Evolutionary conservation across 176 grass and related monocot genomes (phyloP).

Genomic region (Rhynchospora breviuscula): DNA sequence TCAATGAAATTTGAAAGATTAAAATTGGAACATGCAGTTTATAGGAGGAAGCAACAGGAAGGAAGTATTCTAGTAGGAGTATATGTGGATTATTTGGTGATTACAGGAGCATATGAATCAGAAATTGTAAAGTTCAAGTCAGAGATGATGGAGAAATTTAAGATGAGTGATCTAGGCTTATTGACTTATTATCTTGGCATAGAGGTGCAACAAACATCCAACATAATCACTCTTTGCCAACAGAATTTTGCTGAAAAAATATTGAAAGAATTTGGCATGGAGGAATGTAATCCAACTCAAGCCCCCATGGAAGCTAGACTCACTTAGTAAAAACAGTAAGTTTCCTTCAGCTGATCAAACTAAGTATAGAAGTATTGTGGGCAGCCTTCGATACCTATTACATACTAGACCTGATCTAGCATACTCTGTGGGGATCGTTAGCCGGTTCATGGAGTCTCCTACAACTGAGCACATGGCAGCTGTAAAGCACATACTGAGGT

Average conservation of each 20-base stretch:
- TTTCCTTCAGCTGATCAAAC: neutral
- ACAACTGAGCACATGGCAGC: no score
- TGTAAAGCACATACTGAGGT: no score
- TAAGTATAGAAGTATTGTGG: neutral
- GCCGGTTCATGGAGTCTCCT: no score
- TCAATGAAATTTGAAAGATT: no score
- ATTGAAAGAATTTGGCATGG: no score
- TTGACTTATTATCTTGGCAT: no score
- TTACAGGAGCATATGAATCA: neutral
- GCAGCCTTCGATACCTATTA: neutral
- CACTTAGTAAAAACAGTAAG: neutral
- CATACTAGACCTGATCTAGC: neutral
- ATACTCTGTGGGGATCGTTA: no score
- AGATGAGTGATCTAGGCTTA: no score
- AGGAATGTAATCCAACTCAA: neutral
- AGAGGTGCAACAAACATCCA: no score
- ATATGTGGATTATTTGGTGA: neutral
- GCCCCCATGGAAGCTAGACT: neutral
- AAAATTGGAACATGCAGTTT: neutral
- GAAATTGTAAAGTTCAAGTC: neutral
- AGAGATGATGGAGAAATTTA: neutral
- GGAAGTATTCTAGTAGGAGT: neutral
- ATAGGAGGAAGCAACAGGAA: neutral
- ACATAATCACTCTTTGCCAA: no score
- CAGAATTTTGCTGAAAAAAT: no score